A percentile compares a stretch with the other conserved stretches of the same genome.
Conservation (phyloP, 345 rosid genomes). For the Corchorus capsularis region DNA sequence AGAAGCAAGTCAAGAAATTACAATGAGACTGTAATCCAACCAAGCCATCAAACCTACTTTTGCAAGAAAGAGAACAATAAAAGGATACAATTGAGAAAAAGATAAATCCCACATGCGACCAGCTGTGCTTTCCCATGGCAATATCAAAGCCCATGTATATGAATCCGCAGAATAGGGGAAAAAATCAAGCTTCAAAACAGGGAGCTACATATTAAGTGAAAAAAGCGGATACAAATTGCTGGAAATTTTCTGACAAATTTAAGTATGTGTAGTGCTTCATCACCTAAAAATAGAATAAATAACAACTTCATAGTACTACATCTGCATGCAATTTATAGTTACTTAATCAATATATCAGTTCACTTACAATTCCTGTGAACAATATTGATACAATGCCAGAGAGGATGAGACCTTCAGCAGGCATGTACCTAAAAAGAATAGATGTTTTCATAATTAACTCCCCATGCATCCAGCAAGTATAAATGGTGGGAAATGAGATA, state of each 20-base stretch:
- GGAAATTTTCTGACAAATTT: slow-evolving; percentile 91
- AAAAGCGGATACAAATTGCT: slow-evolving; percentile 87
- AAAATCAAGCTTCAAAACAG: slow-evolving; percentile 17
- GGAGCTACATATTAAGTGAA: slow-evolving; percentile 70
- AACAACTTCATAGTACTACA: slow-evolving; percentile 13
- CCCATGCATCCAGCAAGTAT: not conserved
- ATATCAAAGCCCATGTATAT: slow-evolving; percentile 99
- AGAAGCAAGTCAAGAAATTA: slow-evolving; percentile 53
- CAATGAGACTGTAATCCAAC: slow-evolving; percentile 21
- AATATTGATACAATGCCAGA: slow-evolving; percentile 97
- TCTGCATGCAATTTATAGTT: slow-evolving; percentile 8
- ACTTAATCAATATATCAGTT: too few relatives aligned
- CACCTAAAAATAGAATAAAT: slow-evolving; percentile 48
- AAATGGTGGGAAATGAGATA: slow-evolving; percentile 5
- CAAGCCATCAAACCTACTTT: slow-evolving; percentile 1
- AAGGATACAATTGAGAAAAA: slow-evolving; percentile 98
- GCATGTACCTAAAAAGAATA: slow-evolving; percentile 79
- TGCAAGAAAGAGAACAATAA: slow-evolving; percentile 11
- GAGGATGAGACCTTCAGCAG: slow-evolving; percentile 98
- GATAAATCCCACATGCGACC: slow-evolving; percentile 97
- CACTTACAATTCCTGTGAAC: slow-evolving; percentile 98
- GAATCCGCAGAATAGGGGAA: slow-evolving; percentile 59
- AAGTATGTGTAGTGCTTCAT: slow-evolving; percentile 96
- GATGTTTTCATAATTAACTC: slow-evolving; percentile 7
- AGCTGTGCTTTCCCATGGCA: slow-evolving; percentile 97